Evolutionary conservation across 2,329 filamentous ascomycete species (phyloP).

Genomic region (Emergomyces africanus): DNA sequence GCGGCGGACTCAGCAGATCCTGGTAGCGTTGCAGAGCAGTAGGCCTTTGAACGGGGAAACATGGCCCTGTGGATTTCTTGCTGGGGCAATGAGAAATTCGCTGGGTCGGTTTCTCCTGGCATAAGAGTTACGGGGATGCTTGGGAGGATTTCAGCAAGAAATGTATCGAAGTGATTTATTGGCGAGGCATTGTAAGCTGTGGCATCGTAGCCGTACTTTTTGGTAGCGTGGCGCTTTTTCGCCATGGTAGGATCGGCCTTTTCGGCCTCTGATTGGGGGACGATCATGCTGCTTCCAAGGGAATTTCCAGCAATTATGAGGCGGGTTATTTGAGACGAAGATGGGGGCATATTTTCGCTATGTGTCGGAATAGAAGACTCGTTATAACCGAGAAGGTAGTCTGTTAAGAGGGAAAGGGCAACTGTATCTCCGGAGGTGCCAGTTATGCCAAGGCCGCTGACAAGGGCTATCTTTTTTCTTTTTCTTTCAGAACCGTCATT

Average conservation of each 20-base stretch:
- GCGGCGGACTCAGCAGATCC: conserved; percentile 17
- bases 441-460: conserved; percentile 78
- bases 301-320: conserved; percentile 90
- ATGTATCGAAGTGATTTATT: conserved; percentile 69
- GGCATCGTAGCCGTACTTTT: conserved; percentile 92
- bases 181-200: conserved; percentile 77
- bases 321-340: conserved; percentile 53
- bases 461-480: conserved; percentile 64
- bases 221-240: conserved; percentile 42
- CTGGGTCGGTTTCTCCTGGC: conserved; percentile 72
- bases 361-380: conserved; percentile 40
- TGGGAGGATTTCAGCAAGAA: conserved; percentile 68
- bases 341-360: conserved; percentile 36
- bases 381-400: conserved; percentile 79
- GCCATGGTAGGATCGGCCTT: conserved; percentile 9
- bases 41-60: conserved; percentile 65
- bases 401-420: conserved; percentile 62
- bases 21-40: conserved; percentile 31
- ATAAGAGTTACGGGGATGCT: conserved; percentile 80
- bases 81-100: conserved; percentile 80
- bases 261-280: conserved; percentile 27
- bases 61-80: conserved; percentile 88
- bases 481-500: conserved; percentile 34
- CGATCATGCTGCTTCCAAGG: conserved; percentile 38
- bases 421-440: conserved; percentile 63